These are phyloP conservation scores for Populus simonii DNA, from an alignment of 345 rosid species.

Conservation along the genomic window DNA sequence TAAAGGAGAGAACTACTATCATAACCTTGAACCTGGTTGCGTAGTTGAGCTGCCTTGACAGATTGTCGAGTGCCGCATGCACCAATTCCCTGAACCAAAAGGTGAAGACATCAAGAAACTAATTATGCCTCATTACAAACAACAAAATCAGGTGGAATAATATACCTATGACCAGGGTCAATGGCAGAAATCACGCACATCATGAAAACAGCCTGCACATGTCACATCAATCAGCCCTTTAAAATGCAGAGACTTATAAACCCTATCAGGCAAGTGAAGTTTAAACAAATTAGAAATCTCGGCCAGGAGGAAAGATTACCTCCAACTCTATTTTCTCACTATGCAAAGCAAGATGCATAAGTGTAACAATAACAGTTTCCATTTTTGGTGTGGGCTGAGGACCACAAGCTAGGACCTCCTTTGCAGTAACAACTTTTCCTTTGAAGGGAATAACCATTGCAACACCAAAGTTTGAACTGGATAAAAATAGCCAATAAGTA, in stretches of 20 bases:
- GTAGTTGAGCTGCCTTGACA: conserved; percentile 73
- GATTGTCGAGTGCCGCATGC: conserved; percentile 54
- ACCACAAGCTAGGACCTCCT: conserved; percentile 70
- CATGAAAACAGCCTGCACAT: conserved; percentile 84
- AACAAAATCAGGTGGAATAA: neutral
- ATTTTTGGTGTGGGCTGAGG: conserved; percentile 61
- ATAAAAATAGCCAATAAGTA: conserved; percentile 6
- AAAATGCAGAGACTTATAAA: neutral
- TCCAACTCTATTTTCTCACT: conserved; percentile 81
- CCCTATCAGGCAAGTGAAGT: neutral
- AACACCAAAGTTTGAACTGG: conserved; percentile 79
- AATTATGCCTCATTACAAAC: neutral
- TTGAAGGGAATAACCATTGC: conserved; percentile 56
- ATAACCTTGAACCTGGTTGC: conserved; percentile 70
- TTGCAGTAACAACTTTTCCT: conserved; percentile 65
- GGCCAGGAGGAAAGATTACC: conserved; percentile 39
- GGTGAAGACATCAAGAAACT: neutral
- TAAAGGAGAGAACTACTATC: conserved; percentile 8
- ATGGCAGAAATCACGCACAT: conserved; percentile 74
- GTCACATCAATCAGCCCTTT: conserved; percentile 13
- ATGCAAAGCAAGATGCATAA: conserved; percentile 85
- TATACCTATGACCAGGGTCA: conserved; percentile 77
- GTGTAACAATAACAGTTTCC: conserved; percentile 75
- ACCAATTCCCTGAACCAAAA: conserved; percentile 73
- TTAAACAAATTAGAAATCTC: neutral